phyloP scores from a whole-genome alignment of 2,329 filamentous ascomycete species.

The Volutella citrinella region DNA sequence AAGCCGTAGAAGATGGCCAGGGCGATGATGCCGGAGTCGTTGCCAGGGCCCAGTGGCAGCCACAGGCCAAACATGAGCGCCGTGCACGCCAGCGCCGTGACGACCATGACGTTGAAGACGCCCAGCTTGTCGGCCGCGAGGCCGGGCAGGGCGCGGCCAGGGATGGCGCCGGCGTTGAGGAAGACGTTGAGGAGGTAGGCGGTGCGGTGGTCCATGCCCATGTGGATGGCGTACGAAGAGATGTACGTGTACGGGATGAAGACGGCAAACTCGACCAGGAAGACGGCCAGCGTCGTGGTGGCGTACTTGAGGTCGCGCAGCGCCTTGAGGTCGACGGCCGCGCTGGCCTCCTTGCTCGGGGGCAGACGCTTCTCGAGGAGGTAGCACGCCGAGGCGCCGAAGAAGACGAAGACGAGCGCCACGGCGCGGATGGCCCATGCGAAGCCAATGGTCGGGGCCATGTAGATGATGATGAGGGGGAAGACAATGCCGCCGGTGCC shows the following conservation, averaged over 20 bases:
- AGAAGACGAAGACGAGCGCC: too few relatives aligned
- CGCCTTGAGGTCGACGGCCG: slow-evolving; percentile 48
- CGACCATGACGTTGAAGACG: slow-evolving; percentile 67
- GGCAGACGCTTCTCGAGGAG: slow-evolving; percentile 43
- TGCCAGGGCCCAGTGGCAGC: slow-evolving; percentile 46
- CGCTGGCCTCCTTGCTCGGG: slow-evolving; percentile 39
- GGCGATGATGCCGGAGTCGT: slow-evolving; percentile 50
- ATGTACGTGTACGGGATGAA: slow-evolving; percentile 69
- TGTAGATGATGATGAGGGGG: slow-evolving; percentile 27
- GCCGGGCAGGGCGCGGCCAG: slow-evolving; percentile 67
- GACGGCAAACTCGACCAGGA: slow-evolving; percentile 55
- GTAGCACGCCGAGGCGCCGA: too few relatives aligned
- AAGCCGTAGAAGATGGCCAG: slow-evolving; percentile 68
- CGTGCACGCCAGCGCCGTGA: slow-evolving; percentile 47
- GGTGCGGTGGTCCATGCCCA: slow-evolving; percentile 46
- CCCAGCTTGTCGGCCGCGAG: slow-evolving; percentile 62
- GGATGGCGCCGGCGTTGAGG: slow-evolving; percentile 65
- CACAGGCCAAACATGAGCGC: slow-evolving; percentile 55
- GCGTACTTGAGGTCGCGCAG: slow-evolving; percentile 49
- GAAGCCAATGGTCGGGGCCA: slow-evolving; percentile 27
- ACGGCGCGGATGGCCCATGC: too few relatives aligned
- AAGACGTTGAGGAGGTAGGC: slow-evolving; percentile 67
- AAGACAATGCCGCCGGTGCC: slow-evolving; percentile 58
- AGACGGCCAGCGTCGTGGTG: slow-evolving; percentile 51
- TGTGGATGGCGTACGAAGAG: slow-evolving; percentile 56